A percentile compares a stretch with the other conserved stretches of the same genome.
Conservation (phyloP, 768 basidiomycete genomes). For the Clathrus columnatus region DNA sequence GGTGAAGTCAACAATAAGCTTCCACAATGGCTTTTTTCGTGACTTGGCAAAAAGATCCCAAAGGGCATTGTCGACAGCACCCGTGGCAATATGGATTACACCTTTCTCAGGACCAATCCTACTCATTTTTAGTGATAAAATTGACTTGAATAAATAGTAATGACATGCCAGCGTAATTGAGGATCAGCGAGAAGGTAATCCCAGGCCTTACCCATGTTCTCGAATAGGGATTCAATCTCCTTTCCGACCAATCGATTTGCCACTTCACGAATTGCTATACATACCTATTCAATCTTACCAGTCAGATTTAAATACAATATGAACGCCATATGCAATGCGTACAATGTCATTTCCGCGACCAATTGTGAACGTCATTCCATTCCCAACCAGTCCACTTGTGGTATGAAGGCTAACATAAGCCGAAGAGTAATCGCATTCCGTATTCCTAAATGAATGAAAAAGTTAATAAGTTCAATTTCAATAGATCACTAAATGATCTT, state of each 20-base stretch:
- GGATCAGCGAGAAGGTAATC: slow-evolving; percentile 80
- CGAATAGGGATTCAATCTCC: slow-evolving; percentile 72
- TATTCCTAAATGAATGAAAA: slow-evolving; percentile 55
- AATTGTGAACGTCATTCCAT: slow-evolving; percentile 93
- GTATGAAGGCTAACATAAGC: slow-evolving; percentile 81
- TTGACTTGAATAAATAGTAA: neutral
- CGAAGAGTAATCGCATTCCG: slow-evolving; percentile 92
- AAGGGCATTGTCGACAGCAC: slow-evolving; percentile 83
- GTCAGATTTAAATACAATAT: neutral
- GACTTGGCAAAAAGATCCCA: slow-evolving; percentile 91
- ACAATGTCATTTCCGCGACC: slow-evolving; percentile 94
- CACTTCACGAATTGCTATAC: slow-evolving; percentile 69
- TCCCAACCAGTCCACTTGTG: slow-evolving; percentile 58
- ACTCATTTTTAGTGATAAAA: neutral
- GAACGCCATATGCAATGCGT: neutral
- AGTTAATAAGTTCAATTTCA: neutral
- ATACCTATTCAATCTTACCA: slow-evolving; percentile 46
- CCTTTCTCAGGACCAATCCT: slow-evolving; percentile 95
- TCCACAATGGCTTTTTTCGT: slow-evolving; percentile 84
- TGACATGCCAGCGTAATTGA: slow-evolving; percentile 75
- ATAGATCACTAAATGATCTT: neutral
- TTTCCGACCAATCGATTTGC: slow-evolving; percentile 77
- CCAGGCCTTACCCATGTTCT: slow-evolving; percentile 88
- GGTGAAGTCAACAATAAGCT: slow-evolving; percentile 85
- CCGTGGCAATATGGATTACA: slow-evolving; percentile 85